These are phyloP conservation scores for Nectriaceae sp. DNA, from an alignment of 2,329 filamentous ascomycete genomes.

Conservation along the genomic window DNA sequence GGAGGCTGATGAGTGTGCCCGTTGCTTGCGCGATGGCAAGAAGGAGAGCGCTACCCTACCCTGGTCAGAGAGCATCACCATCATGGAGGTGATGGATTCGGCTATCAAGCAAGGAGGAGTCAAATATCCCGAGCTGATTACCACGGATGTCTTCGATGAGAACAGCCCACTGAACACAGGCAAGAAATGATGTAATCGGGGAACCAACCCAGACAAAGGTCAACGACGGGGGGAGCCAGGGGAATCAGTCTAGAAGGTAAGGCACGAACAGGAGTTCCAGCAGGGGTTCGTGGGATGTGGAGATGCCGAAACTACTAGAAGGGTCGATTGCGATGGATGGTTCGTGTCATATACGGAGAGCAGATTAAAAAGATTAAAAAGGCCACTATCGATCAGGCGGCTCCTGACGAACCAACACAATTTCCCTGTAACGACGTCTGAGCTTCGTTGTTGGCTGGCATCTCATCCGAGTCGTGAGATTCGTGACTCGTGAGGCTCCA, in stretches of 20 bases:
- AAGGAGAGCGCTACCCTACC: conserved; percentile 73
- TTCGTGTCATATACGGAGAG: conserved; percentile 23
- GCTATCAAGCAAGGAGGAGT: conserved; percentile 55
- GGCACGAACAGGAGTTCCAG: conserved; percentile 5
- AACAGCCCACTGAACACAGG: conserved; percentile 65
- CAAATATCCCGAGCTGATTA: conserved; percentile 56
- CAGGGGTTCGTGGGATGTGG: conserved; percentile 10
- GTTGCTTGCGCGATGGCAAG: conserved; percentile 74
- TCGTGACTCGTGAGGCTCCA: conserved; percentile 19
- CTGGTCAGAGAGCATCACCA: conserved; percentile 75
- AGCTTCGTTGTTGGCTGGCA: neutral
- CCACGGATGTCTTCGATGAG: conserved; percentile 58
- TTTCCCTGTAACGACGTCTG: neutral
- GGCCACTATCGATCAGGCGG: neutral
- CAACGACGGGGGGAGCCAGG: neutral
- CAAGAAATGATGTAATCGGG: conserved; percentile 30
- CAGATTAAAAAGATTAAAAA: conserved; percentile 5
- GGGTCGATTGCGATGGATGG: conserved; percentile 20
- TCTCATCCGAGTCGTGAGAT: no score
- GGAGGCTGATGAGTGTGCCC: conserved; percentile 79
- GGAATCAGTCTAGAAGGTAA: neutral
- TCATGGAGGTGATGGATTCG: conserved; percentile 75
- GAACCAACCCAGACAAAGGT: neutral
- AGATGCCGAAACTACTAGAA: conserved; percentile 20
- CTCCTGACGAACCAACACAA: conserved; percentile 2